A percentile compares a stretch with the other conserved stretches of the same genome.
Evolutionary conservation across 208 protist genomes (phyloP).

Genomic region (Crithidia expoeki): DNA sequence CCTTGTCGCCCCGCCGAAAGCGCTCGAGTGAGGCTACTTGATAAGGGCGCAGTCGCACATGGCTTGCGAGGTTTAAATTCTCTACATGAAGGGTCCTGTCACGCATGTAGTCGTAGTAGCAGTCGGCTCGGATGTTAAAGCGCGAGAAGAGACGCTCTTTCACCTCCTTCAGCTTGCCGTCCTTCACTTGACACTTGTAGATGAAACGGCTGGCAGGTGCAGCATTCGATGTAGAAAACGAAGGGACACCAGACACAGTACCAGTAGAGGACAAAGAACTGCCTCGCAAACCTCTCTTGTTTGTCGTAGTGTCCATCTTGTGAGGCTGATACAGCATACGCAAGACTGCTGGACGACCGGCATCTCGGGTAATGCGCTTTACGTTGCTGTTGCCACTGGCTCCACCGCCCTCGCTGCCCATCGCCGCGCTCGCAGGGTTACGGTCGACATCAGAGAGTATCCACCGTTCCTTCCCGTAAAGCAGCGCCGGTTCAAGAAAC

Average conservation of each 20-base stretch:
- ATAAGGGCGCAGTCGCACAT: constrained; percentile 83
- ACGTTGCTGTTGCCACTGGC: neutral
- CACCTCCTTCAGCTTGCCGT: constrained; percentile 76
- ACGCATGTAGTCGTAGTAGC: constrained; percentile 87
- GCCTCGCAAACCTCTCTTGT: neutral
- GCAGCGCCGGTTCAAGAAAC: constrained; percentile 66
- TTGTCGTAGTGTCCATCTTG: neutral
- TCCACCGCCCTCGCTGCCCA: neutral
- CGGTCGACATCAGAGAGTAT: constrained; percentile 87
- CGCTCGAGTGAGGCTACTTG: constrained; percentile 87
- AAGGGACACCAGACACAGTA: neutral
- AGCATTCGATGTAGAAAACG: neutral
- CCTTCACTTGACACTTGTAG: constrained; percentile 79
- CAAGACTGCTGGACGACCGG: constrained; percentile 39
- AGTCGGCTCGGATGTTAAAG: constrained; percentile 82
- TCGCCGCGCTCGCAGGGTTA: constrained; percentile 33
- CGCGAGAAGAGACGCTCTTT: constrained; percentile 72
- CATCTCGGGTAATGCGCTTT: constrained; percentile 18
- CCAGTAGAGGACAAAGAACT: too few species aligned
- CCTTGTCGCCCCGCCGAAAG: constrained; percentile 80
- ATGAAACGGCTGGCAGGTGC: constrained; percentile 45
- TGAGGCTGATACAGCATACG: constrained; percentile 41
- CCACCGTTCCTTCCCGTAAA: constrained; percentile 73
- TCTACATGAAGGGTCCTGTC: constrained; percentile 67
- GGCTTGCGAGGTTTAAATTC: constrained; percentile 53